These are phyloP conservation scores for Closterium sp. DNA, from an alignment of 139 green algal genomes.

Conservation along the genomic window DNA sequence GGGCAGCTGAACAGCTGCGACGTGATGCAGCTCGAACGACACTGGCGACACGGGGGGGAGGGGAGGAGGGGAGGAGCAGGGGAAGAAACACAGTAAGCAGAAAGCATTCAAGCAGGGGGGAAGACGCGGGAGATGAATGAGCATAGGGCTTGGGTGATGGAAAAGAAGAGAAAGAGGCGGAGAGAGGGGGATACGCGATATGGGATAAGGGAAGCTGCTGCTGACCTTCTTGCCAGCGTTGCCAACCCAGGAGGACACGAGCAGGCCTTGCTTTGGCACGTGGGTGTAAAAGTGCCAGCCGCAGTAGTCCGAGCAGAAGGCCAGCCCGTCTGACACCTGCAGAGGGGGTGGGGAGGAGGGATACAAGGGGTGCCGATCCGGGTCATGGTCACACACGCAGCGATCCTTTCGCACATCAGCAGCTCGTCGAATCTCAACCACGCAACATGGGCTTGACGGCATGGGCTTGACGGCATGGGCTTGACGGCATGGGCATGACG, in stretches of 20 bases:
- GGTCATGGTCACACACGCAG: no score
- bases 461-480: no score
- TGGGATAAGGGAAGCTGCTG: background rate
- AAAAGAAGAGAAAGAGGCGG: background rate
- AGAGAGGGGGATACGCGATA: background rate
- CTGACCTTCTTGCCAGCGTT: background rate
- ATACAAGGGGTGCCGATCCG: no score
- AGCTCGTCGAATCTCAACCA: no score
- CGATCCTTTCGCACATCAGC: no score
- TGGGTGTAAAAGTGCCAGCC: background rate
- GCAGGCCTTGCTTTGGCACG: background rate
- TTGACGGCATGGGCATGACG: no score
- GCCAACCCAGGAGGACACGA: background rate
- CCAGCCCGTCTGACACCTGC: background rate
- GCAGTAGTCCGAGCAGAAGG: constrained; percentile 19
- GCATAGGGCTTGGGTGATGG: background rate
- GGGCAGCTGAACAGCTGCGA: background rate
- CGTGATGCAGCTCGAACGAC: background rate
- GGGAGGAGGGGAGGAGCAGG: background rate
- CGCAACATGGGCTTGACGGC: no score
- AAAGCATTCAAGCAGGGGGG: background rate
- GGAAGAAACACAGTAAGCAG: background rate
- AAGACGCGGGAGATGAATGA: background rate
- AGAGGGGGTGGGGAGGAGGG: no score
- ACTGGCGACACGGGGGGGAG: no score